Evolutionary conservation across 2,329 filamentous ascomycete genomes (phyloP).

Genomic region (Fusarium stilboides): DNA sequence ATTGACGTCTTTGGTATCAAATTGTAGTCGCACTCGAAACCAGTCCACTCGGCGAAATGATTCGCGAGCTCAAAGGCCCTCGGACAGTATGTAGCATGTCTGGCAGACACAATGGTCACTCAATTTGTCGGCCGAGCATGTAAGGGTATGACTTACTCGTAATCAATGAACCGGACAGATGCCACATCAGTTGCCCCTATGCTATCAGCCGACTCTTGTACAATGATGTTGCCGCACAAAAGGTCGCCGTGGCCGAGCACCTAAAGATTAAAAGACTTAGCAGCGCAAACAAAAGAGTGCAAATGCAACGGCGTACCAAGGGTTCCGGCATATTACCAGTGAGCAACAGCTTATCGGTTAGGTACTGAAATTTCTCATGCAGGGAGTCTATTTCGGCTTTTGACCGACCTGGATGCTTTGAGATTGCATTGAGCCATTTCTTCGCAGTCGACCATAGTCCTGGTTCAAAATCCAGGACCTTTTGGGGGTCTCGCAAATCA

Average conservation of each 20-base stretch:
- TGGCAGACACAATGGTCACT: conserved; percentile 10
- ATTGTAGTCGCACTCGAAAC: conserved; percentile 42
- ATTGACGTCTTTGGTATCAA: conserved; percentile 33
- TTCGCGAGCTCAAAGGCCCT: conserved; percentile 45
- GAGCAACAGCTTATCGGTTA: conserved; percentile 24
- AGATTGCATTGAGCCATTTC: conserved; percentile 41
- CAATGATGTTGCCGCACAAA: conserved; percentile 44
- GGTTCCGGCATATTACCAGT: conserved; percentile 21
- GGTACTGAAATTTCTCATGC: conserved; percentile 36
- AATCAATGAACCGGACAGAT: conserved; percentile 45
- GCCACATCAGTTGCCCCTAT: conserved; percentile 5
- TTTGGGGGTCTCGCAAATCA: not conserved
- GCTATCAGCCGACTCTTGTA: conserved; percentile 27
- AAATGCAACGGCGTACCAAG: conserved; percentile 31
- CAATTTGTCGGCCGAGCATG: not conserved
- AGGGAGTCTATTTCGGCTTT: conserved; percentile 14
- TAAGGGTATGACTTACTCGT: conserved; percentile 39
- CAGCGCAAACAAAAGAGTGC: not conserved
- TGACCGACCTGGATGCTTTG: conserved; percentile 12
- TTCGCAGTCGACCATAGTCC: conserved; percentile 44
- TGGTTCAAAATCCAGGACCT: conserved; percentile 23
- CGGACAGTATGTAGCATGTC: conserved; percentile 45
- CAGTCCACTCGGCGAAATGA: conserved; percentile 46
- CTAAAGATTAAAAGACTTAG: conserved; percentile 9
- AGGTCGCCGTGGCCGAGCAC: conserved; percentile 45